Evolutionary conservation across 2,329 filamentous ascomycete species (phyloP).

Genomic region (Pseudocercospora macadamiae): DNA sequence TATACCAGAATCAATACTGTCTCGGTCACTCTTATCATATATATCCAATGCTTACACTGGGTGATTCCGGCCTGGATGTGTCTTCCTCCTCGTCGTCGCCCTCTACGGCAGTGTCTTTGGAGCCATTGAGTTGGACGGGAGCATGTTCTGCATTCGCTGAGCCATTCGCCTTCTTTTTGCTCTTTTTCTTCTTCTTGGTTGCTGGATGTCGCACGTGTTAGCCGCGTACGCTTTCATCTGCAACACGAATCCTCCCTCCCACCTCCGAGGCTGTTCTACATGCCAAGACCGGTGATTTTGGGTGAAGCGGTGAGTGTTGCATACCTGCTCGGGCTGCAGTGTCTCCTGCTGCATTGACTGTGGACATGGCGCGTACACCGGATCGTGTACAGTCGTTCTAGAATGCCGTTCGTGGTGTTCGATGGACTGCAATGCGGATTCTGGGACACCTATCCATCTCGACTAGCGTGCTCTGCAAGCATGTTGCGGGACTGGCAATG

Average conservation of each 20-base stretch:
- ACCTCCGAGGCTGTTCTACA: constrained; percentile 14
- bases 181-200: constrained; percentile 58
- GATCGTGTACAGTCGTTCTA: neutral
- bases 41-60: constrained; percentile 19
- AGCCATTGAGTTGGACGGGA: constrained; percentile 37
- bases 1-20: constrained; percentile 12
- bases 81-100: constrained; percentile 47
- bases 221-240: constrained; percentile 1
- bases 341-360: constrained; percentile 18
- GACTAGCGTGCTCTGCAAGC: neutral
- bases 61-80: constrained; percentile 16
- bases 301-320: neutral
- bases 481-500: neutral
- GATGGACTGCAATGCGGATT: too few species aligned
- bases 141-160: constrained; percentile 48
- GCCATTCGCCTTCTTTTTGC: constrained; percentile 56
- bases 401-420: neutral
- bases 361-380: constrained; percentile 20
- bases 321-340: constrained; percentile 24
- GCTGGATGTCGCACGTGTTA: constrained; percentile 13
- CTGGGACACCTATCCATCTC: neutral
- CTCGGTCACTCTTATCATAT: neutral
- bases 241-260: neutral
- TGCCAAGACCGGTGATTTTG: constrained; percentile 2
- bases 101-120: constrained; percentile 40